Conservation (phyloP, 257 asterid genomes). For the Gardenia jasminoides region DNA sequence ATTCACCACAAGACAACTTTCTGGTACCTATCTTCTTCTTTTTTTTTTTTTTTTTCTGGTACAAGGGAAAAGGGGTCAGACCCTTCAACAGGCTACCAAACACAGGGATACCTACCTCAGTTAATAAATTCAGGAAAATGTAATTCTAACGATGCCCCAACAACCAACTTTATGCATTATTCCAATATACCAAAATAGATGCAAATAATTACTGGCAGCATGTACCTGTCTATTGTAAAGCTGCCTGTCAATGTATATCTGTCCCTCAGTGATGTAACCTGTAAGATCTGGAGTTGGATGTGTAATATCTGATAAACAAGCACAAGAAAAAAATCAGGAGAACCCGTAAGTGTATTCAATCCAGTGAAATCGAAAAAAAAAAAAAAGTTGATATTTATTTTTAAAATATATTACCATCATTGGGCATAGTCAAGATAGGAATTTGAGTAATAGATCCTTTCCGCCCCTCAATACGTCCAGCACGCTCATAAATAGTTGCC, state of each 20-base stretch:
- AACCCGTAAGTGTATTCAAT: conserved; percentile 6
- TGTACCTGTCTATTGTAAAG: conserved; percentile 57
- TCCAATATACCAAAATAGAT: neutral
- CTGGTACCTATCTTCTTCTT: neutral
- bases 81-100: too few species aligned
- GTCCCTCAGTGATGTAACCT: conserved; percentile 98
- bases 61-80: too few species aligned
- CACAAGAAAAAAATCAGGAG: conserved; percentile 10
- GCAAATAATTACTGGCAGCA: neutral
- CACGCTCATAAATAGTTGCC: conserved; percentile 96
- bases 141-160: neutral
- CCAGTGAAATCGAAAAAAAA: neutral
- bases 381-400: neutral
- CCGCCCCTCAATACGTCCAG: conserved; percentile 99
- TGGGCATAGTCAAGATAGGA: conserved; percentile 97
- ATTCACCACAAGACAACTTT: neutral
- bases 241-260: conserved; percentile 96
- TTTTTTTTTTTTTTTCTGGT: too few species aligned
- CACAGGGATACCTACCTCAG: too few species aligned
- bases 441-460: conserved; percentile 97
- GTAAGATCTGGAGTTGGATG: conserved; percentile 99
- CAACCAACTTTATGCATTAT: neutral
- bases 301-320: conserved; percentile 74
- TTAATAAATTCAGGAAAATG: neutral
- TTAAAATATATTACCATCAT: conserved; percentile 60